Evolutionary conservation across 75 land plant species (phyloP).

Genomic region (Chamaecyparis obtusa): DNA sequence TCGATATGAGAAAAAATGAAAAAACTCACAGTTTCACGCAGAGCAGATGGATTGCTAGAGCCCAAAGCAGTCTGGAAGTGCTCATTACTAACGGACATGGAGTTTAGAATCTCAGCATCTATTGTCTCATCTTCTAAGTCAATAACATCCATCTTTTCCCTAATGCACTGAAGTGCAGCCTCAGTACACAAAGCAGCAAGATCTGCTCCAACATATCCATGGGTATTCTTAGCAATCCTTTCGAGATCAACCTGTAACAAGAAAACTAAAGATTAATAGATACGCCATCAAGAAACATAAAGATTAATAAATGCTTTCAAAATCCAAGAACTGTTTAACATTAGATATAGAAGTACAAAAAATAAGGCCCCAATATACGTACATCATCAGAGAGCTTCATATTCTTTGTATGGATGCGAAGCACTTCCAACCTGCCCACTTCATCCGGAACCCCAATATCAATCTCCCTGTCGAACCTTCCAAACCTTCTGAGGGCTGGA

Average conservation of each 20-base stretch:
- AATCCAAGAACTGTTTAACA: neutral
- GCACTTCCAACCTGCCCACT: slow-evolving; percentile 76
- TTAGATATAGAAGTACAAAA: neutral
- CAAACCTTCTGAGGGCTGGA: slow-evolving; percentile 81
- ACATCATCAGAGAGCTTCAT: slow-evolving; percentile 82
- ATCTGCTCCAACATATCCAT: slow-evolving; percentile 83
- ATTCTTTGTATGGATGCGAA: slow-evolving; percentile 87
- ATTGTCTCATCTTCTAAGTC: slow-evolving; percentile 87
- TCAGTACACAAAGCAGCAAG: slow-evolving; percentile 89
- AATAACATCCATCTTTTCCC: slow-evolving; percentile 92
- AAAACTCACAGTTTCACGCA: slow-evolving; percentile 76
- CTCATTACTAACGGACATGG: slow-evolving; percentile 6
- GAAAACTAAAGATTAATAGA: neutral
- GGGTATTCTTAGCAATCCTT: slow-evolving; percentile 64
- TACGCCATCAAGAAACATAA: neutral
- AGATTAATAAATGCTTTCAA: neutral
- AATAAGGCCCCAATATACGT: neutral
- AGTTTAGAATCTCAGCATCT: slow-evolving; percentile 60
- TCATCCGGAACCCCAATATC: slow-evolving; percentile 93
- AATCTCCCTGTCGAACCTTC: slow-evolving; percentile 83
- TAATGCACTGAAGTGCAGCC: slow-evolving; percentile 86
- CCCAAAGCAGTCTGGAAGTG: slow-evolving; percentile 50
- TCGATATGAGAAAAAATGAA: no score
- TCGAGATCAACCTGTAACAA: slow-evolving; percentile 76
- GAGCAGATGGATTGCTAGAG: slow-evolving; percentile 74